Conservation (phyloP, 106 monocot species). For the Dendrobium huoshanense region DNA sequence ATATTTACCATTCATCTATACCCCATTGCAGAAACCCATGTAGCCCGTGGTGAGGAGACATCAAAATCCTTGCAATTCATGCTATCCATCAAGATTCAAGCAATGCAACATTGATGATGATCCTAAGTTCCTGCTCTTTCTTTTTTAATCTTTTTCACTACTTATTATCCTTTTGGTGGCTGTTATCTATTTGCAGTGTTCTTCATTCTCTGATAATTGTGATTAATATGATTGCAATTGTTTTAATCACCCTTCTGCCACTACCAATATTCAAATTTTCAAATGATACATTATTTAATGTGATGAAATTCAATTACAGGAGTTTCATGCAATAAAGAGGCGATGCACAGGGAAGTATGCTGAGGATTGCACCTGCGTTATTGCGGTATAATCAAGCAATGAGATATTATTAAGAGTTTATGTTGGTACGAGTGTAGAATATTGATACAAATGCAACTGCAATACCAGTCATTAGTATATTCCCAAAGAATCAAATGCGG, state of each 20-base stretch:
- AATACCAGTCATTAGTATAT: background rate
- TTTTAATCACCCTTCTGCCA: background rate
- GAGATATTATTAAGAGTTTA: background rate
- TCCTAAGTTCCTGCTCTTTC: background rate
- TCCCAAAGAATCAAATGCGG: background rate
- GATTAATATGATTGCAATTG: background rate
- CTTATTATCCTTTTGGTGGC: background rate
- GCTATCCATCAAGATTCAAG: background rate
- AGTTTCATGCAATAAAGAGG: slow-evolving; percentile 63
- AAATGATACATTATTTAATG: background rate
- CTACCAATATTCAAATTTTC: background rate
- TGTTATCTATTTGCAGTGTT: background rate
- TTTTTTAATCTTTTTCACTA: background rate
- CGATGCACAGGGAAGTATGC: slow-evolving; percentile 31
- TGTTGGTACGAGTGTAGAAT: background rate
- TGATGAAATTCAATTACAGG: slow-evolving; percentile 21
- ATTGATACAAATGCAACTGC: background rate
- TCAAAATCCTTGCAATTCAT: background rate
- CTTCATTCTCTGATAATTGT: background rate
- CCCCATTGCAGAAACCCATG: background rate
- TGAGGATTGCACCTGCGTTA: slow-evolving; percentile 55
- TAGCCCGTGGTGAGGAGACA: background rate
- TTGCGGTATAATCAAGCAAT: slow-evolving; percentile 37
- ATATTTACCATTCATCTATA: background rate
- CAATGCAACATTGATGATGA: background rate